A percentile compares a stretch with the other conserved stretches of the same genome.
Evolutionary conservation across 1,284 basidiomycete genomes (phyloP).

Genomic region (Ceratorhiza oryzae-sativae): DNA sequence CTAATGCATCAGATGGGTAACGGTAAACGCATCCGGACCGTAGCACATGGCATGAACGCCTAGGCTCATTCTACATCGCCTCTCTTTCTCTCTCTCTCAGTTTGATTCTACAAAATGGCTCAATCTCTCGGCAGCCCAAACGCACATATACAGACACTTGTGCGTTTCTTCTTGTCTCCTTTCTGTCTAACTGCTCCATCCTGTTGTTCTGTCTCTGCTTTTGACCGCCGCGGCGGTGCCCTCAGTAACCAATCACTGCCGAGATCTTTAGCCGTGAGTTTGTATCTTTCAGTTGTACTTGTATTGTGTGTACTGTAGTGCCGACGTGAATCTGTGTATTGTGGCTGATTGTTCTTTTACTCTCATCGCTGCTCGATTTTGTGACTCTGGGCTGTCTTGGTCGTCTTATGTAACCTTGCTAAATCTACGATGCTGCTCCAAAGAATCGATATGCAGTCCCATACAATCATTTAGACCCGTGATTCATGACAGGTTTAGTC

Average conservation of each 20-base stretch:
- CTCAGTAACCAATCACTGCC: neutral
- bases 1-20: conserved; percentile 6
- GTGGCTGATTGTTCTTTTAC: conserved; percentile 6
- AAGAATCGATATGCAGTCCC: neutral
- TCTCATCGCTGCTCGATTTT: conserved; percentile 12
- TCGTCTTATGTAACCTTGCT: conserved; percentile 5
- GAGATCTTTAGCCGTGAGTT: neutral
- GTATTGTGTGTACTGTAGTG: conserved; percentile 35
- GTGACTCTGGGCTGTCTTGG: neutral
- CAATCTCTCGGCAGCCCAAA: neutral
- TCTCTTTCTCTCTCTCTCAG: neutral
- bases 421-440: conserved; percentile 15
- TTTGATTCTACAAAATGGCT: conserved; percentile 1
- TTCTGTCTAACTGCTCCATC: neutral
- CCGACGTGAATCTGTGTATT: conserved; percentile 18
- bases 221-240: neutral
- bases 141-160: conserved; percentile 8
- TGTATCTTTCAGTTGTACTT: conserved; percentile 36
- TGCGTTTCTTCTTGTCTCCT: neutral
- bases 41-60: conserved; percentile 12
- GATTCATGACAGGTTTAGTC: too few species aligned
- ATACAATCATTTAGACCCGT: neutral
- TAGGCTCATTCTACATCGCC: neutral
- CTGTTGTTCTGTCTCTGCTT: neutral
- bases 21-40: conserved; percentile 25